Evolutionary conservation across 1,139 yeast genomes (phyloP), one percentile per base, ranked within the genome.

Genomic region (Magnusiomyces ingens): DNA sequence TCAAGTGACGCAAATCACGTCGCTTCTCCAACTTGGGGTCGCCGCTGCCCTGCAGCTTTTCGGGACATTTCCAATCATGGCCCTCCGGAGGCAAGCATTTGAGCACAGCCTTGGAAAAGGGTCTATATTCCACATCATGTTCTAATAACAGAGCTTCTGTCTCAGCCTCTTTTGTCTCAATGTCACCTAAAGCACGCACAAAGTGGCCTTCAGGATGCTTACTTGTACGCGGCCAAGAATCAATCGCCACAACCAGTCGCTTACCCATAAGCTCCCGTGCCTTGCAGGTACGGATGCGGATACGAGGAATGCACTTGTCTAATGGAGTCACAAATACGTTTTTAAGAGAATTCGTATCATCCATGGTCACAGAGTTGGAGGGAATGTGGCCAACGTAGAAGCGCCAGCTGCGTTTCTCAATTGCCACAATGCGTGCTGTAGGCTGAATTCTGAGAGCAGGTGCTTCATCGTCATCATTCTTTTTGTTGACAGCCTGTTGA

Each of bases 101-200:
- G 65, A 94, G 75, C 0, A 94, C 99, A 55, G 90, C 82, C 64
- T 89, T 89, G 6, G 97, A 85, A 67, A 94, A 94, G 29, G 99
- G 99, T 62, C 97, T 79, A 67, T 90, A 93, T 64, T 93, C 98
- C 36, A 94, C 96, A 67, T 93, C 97, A 67, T 94, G 97, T 65
- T 94, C 99, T 57, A 94, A 74, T 50, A 94, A 73, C 53, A 94
- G 75, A 0, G 99, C 96, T 67, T 94, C 99, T 2, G 97, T 93
- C 71, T 94, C 99, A 1, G 99, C 99, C 63, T 85, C 90, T 47
- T 88, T 87, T 58, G 91, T 83, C 70, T 94, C 99, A 53, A 91
- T 81, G 26, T 81, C 93, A 59, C 99, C 99, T 38, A 94, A 75
- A 44, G 85, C 78, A 63, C 97, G 79, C 2, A 93, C 93, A 65